Conservation (phyloP, 805 yeast species). For the Ogataea philodendri region DNA sequence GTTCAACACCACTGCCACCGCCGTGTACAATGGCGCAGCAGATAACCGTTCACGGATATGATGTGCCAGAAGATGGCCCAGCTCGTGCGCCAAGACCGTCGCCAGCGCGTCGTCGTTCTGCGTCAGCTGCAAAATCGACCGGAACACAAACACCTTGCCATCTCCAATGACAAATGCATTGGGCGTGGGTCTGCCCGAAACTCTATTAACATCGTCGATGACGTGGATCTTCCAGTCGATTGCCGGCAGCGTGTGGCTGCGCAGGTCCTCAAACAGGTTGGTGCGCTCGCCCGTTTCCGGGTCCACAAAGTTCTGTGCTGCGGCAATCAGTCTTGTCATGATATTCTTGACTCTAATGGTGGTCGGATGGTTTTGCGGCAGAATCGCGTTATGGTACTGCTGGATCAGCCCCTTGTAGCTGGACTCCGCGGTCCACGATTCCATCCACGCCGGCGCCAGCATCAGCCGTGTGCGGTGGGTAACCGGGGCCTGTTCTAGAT, state of each 20-base stretch:
- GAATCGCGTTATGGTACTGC: conserved; percentile 50
- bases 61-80: conserved; percentile 91
- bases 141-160: conserved; percentile 90
- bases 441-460: conserved; percentile 67
- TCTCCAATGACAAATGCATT: conserved; percentile 96
- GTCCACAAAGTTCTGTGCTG: conserved; percentile 45
- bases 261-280: conserved; percentile 27
- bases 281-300: conserved; percentile 31
- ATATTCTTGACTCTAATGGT: conserved; percentile 54
- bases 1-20: conserved; percentile 52
- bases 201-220: conserved; percentile 57
- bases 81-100: conserved; percentile 91
- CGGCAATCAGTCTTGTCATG: conserved; percentile 61
- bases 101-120: conserved; percentile 87
- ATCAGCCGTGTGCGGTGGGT: conserved; percentile 71
- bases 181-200: conserved; percentile 64
- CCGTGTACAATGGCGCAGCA: conserved; percentile 66
- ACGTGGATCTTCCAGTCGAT: conserved; percentile 79
- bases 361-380: conserved; percentile 64
- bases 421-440: conserved; percentile 56
- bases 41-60: conserved; percentile 86
- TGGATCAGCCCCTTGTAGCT: conserved; percentile 59
- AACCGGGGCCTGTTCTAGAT: conserved; percentile 78
- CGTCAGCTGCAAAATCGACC: conserved; percentile 75
- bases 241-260: conserved; percentile 27